A percentile compares a stretch with the other conserved stretches of the same genome.
phyloP scores from a whole-genome alignment of 306 rosid genomes.

The Rubus parviflorus region DNA sequence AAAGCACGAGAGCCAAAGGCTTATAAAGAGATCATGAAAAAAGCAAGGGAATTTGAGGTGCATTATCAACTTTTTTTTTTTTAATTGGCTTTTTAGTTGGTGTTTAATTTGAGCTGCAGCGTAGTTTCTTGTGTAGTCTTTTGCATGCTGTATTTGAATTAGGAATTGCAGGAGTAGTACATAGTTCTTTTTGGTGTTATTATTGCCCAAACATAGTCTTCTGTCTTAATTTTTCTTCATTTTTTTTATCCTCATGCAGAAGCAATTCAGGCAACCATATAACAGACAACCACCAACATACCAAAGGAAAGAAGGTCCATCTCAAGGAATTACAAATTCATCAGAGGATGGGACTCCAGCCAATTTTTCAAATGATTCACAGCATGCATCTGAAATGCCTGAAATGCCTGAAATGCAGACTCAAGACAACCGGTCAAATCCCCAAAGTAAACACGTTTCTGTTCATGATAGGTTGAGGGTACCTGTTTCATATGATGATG shows the following conservation, averaged over 20 bases:
- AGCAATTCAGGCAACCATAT: constrained; percentile 65
- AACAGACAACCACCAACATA: constrained; percentile 25
- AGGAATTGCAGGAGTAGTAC: background rate
- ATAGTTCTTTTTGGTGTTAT: background rate
- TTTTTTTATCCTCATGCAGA: constrained; percentile 50
- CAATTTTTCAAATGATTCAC: constrained; percentile 20
- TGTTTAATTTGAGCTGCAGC: background rate
- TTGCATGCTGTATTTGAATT: background rate
- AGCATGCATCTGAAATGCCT: constrained; percentile 10
- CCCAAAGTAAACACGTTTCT: constrained; percentile 42
- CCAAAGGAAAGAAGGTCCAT: constrained; percentile 39
- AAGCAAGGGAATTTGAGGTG: constrained; percentile 87
- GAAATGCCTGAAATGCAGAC: constrained; percentile 30
- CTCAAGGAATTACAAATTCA: constrained; percentile 25
- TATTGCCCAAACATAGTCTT: background rate
- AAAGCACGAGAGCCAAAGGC: constrained; percentile 84
- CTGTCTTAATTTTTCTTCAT: background rate
- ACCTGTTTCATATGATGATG: constrained; percentile 80
- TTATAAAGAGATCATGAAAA: constrained; percentile 82
- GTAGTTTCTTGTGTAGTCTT: background rate
- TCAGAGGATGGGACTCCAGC: constrained; percentile 6
- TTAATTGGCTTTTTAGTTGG: background rate
- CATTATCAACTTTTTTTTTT: constrained; percentile 1
- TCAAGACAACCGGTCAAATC: constrained; percentile 35
- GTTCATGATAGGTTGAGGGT: constrained; percentile 70